Conservation (phyloP, 331 rosid species). For the Saraca asoca region DNA sequence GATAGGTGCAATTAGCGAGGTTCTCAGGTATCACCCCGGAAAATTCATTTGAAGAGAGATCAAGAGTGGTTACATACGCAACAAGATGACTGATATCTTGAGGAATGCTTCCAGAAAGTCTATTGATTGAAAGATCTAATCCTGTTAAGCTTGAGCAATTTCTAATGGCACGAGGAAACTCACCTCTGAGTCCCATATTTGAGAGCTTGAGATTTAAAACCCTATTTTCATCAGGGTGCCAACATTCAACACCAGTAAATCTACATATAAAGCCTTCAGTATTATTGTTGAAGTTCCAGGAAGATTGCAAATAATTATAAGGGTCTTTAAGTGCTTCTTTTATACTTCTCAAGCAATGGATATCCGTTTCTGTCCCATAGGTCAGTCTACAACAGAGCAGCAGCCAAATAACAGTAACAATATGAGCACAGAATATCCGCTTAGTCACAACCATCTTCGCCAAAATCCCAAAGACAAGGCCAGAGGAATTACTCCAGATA, state of each 20-base stretch:
- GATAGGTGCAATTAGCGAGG: slow-evolving; percentile 54
- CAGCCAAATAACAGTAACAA: slow-evolving; percentile 44
- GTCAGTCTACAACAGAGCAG: slow-evolving; percentile 47
- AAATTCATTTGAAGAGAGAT: slow-evolving; percentile 76
- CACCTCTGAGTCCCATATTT: slow-evolving; percentile 72
- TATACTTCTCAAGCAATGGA: slow-evolving; percentile 60
- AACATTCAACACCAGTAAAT: slow-evolving; percentile 76
- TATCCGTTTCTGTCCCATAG: slow-evolving; percentile 51
- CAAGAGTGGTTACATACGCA: slow-evolving; percentile 31
- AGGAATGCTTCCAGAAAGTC: slow-evolving; percentile 58
- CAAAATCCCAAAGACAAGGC: slow-evolving; percentile 38
- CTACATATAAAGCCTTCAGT: slow-evolving; percentile 74
- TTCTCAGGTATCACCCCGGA: slow-evolving; percentile 60
- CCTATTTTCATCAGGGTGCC: slow-evolving; percentile 84
- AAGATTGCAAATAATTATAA: slow-evolving; percentile 42
- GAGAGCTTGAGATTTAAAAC: slow-evolving; percentile 65
- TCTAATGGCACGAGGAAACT: slow-evolving; percentile 48
- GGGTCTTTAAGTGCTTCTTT: slow-evolving; percentile 53
- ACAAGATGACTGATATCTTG: too few relatives aligned
- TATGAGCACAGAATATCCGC: slow-evolving; percentile 25
- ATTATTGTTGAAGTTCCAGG: slow-evolving; percentile 67
- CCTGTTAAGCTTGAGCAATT: slow-evolving; percentile 78
- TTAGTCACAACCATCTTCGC: slow-evolving; percentile 44
- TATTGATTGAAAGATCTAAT: slow-evolving; percentile 67
- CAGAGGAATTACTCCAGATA: slow-evolving; percentile 22